These are phyloP conservation scores for Ogataea ramenticola DNA, from an alignment of 805 yeast genomes.

Conservation along the genomic window DNA sequence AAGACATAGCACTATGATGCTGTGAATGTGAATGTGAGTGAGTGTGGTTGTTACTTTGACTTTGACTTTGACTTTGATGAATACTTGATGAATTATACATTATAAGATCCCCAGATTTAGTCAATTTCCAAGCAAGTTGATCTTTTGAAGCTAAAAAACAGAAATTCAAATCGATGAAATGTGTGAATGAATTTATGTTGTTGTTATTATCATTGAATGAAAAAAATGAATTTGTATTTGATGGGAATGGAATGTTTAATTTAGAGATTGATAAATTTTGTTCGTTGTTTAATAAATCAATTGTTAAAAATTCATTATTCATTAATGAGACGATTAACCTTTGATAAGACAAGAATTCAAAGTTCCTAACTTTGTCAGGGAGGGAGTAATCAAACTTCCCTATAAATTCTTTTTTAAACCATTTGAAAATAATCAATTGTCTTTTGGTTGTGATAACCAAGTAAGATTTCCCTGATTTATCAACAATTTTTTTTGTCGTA, in stretches of 20 bases:
- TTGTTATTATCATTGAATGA: not conserved
- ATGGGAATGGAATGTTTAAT: not conserved
- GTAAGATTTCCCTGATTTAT: conserved; percentile 3
- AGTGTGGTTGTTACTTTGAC: too few relatives aligned
- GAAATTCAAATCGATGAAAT: not conserved
- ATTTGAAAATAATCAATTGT: conserved; percentile 15
- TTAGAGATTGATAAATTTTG: not conserved
- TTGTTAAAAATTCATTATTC: conserved; percentile 17
- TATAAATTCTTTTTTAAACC: conserved; percentile 15
- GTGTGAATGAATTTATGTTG: not conserved
- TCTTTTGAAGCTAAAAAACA: conserved; percentile 5
- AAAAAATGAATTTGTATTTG: not conserved
- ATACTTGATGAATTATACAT: not conserved
- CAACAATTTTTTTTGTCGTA: conserved; percentile 1
- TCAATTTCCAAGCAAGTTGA: conserved; percentile 4
- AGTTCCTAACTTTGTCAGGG: conserved; percentile 15
- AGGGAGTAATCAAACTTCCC: conserved; percentile 18
- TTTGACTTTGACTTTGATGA: not conserved
- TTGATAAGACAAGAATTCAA: conserved; percentile 19
- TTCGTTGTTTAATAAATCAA: conserved; percentile 5
- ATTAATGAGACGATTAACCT: conserved; percentile 14
- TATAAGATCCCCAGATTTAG: not conserved
- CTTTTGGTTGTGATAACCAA: conserved; percentile 13
- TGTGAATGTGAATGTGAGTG: not conserved
- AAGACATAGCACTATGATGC: not conserved